Conservation (phyloP, 768 basidiomycete genomes). For the Boletus bicolor region DNA sequence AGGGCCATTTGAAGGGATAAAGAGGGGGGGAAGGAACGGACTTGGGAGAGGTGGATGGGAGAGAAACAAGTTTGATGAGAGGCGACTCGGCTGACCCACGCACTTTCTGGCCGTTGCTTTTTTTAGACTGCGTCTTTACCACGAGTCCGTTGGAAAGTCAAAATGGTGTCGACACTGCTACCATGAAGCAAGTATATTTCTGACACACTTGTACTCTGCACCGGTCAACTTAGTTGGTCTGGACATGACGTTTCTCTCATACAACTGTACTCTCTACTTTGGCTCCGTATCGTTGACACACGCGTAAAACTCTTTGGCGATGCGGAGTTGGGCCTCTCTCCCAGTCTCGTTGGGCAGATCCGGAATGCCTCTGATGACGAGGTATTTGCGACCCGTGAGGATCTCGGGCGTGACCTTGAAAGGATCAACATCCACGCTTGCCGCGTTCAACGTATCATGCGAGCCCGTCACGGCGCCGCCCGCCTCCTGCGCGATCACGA, state of each 20-base stretch:
- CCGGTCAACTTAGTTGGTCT: background rate
- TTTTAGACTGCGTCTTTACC: conserved; percentile 9
- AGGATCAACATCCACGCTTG: conserved; percentile 36
- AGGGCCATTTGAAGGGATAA: conserved; percentile 9
- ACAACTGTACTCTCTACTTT: conserved; percentile 31
- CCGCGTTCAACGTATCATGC: conserved; percentile 42
- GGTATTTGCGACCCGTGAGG: conserved; percentile 74
- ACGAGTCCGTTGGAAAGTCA: background rate
- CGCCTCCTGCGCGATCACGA: conserved; percentile 88
- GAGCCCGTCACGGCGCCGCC: conserved; percentile 79
- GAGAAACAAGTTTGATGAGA: background rate
- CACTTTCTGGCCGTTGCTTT: conserved; percentile 1
- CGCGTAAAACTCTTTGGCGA: conserved; percentile 85
- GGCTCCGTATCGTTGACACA: conserved; percentile 69
- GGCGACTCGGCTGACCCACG: conserved; percentile 9
- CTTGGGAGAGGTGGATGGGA: background rate
- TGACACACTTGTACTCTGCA: background rate
- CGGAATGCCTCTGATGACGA: conserved; percentile 70
- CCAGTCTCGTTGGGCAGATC: conserved; percentile 63
- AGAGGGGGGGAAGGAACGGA: background rate
- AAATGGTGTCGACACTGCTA: too few relatives aligned
- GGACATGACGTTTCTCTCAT: background rate
- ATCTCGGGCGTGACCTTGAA: conserved; percentile 68
- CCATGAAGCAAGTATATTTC: background rate
- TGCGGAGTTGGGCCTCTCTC: conserved; percentile 67